phyloP scores from a whole-genome alignment of 306 rosid genomes.

The Begonia fuchsioides region DNA sequence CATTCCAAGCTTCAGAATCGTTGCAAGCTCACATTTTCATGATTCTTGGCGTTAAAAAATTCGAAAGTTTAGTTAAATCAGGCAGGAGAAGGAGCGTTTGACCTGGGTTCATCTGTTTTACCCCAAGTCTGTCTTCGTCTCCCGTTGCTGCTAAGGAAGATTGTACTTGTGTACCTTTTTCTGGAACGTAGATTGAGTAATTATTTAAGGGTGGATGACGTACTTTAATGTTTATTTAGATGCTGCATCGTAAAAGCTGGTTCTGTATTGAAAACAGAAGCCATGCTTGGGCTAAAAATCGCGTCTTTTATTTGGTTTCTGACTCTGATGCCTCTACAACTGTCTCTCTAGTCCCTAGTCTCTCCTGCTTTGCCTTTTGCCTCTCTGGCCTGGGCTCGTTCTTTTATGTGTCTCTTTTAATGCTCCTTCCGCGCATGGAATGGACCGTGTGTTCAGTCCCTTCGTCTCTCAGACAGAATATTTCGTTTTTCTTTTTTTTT shows the following conservation, averaged over 20 bases:
- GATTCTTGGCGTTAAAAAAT: too few species aligned
- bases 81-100: too few species aligned
- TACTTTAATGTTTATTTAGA: too few species aligned
- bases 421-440: constrained; percentile 8
- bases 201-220: not conserved
- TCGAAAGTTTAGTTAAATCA: too few species aligned
- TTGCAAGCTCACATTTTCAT: too few species aligned
- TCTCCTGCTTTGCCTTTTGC: constrained; percentile 8
- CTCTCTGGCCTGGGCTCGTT: not conserved
- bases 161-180: constrained; percentile 15
- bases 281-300: too few species aligned
- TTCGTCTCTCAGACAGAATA: not conserved
- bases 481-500: not conserved
- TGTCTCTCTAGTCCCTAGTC: constrained; percentile 22
- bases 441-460: constrained; percentile 1
- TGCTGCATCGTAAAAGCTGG: too few species aligned
- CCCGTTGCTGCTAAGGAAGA: not conserved
- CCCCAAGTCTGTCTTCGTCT: constrained; percentile 4
- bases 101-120: constrained; percentile 5
- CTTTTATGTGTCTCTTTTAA: constrained; percentile 3
- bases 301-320: too few species aligned
- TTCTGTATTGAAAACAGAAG: too few species aligned
- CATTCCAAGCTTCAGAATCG: too few species aligned
- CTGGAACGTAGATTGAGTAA: constrained; percentile 15
- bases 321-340: constrained; percentile 1